A percentile compares a stretch with the other conserved stretches of the same genome.
These are phyloP conservation scores for Diaporthe sp. DNA, from an alignment of 2,329 filamentous ascomycete species.

Conservation along the genomic window DNA sequence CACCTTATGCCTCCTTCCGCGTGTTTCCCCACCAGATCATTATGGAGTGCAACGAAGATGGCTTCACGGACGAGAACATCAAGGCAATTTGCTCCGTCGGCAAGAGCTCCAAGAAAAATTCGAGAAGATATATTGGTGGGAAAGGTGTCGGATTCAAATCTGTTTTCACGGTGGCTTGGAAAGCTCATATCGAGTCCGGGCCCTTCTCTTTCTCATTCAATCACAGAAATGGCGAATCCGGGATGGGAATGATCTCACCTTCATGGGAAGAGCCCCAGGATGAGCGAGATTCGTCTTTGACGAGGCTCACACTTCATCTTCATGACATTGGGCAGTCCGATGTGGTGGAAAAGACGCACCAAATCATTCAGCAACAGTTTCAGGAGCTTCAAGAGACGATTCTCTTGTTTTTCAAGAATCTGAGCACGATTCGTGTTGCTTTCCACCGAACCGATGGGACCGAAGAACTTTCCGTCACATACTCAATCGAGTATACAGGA, in stretches of 20 bases:
- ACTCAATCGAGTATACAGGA: conserved; percentile 31
- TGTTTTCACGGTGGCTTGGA: conserved; percentile 57
- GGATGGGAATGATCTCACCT: conserved; percentile 49
- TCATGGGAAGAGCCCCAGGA: conserved; percentile 28
- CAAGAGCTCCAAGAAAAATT: conserved; percentile 53
- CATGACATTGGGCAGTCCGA: conserved; percentile 25
- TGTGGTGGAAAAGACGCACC: conserved; percentile 13
- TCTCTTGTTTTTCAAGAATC: conserved; percentile 55
- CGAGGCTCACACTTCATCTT: conserved; percentile 31
- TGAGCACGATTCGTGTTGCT: conserved; percentile 45
- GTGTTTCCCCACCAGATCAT: conserved; percentile 50
- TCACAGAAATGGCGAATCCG: conserved; percentile 45
- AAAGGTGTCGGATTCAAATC: conserved; percentile 65
- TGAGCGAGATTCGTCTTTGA: conserved; percentile 20
- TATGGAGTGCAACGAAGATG: conserved; percentile 62
- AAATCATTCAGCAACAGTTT: conserved; percentile 48
- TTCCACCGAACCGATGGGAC: conserved; percentile 41
- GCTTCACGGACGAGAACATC: conserved; percentile 55
- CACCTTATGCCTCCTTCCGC: conserved; percentile 46
- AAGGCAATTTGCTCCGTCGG: conserved; percentile 57
- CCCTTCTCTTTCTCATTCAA: conserved; percentile 56
- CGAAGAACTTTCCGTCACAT: conserved; percentile 29
- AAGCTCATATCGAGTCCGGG: conserved; percentile 51
- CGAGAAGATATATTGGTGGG: conserved; percentile 57
- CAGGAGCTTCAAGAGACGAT: conserved; percentile 49